These are phyloP conservation scores for Harringtonia lauricola DNA, from an alignment of 2,329 filamentous ascomycete species.

Conservation along the genomic window DNA sequence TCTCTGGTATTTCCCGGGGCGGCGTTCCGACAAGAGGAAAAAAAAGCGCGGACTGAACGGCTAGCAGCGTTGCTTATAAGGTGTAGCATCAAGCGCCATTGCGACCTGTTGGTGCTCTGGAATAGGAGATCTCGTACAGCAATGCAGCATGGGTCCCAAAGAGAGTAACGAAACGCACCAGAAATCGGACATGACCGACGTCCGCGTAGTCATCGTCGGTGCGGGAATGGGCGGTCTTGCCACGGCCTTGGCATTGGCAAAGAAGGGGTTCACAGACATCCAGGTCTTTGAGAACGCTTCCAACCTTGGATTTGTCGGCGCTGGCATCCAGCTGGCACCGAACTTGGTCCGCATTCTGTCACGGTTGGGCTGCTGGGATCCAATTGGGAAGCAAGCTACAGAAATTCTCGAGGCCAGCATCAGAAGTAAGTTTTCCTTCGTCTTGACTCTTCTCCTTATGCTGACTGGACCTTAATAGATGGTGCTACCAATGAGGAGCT, in stretches of 20 bases:
- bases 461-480: conserved; percentile 34
- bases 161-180: too few species aligned
- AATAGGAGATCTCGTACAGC: too few species aligned
- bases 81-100: too few species aligned
- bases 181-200: too few species aligned
- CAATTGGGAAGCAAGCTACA: conserved; percentile 60
- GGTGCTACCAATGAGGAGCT: conserved; percentile 59
- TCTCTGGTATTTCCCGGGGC: too few species aligned
- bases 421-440: conserved; percentile 45
- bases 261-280: conserved; percentile 63
- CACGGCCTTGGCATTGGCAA: conserved; percentile 60
- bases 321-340: conserved; percentile 73
- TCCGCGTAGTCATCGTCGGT: too few species aligned
- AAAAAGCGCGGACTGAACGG: too few species aligned
- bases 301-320: conserved; percentile 69
- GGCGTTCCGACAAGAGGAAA: too few species aligned
- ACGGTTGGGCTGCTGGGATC: conserved; percentile 58
- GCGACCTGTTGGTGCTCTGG: too few species aligned
- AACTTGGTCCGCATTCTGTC: conserved; percentile 72
- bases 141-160: too few species aligned
- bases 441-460: too few species aligned
- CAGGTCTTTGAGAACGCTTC: conserved; percentile 64
- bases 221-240: conserved; percentile 73
- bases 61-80: too few species aligned
- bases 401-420: conserved; percentile 63